These are phyloP conservation scores for Cocos nucifera DNA, from an alignment of 176 grass and related monocot genomes.

Conservation along the genomic window DNA sequence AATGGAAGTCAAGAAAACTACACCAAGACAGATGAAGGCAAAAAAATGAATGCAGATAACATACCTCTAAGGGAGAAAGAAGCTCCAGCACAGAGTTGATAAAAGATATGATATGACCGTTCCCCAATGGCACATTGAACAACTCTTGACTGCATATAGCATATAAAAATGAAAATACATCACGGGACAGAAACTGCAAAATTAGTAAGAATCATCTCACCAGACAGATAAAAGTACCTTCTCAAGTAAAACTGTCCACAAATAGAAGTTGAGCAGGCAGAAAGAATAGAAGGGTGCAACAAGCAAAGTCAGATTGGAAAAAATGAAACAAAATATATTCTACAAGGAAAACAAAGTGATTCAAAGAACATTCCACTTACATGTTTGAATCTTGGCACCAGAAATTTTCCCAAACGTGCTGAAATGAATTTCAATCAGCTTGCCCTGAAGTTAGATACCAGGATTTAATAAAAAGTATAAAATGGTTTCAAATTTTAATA, in stretches of 20 bases:
- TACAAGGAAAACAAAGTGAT: too few relatives aligned
- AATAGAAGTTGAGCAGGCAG: conserved; percentile 10
- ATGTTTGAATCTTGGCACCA: conserved; percentile 96
- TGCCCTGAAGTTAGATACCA: conserved; percentile 51
- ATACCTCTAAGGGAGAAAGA: conserved; percentile 57
- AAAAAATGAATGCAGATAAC: conserved; percentile 9
- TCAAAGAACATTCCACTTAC: conserved; percentile 24
- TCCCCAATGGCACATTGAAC: conserved; percentile 82
- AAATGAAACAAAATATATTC: too few relatives aligned
- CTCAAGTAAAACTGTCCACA: conserved; percentile 84
- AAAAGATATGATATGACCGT: conserved; percentile 96
- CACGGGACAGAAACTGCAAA: not conserved
- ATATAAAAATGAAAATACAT: conserved; percentile 23
- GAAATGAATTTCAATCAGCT: conserved; percentile 98
- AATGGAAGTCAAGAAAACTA: not conserved
- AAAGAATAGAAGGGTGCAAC: conserved; percentile 17
- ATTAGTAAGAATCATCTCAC: conserved; percentile 12
- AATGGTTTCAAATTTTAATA: too few relatives aligned
- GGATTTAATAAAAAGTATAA: conserved; percentile 7
- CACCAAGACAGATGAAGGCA: not conserved
- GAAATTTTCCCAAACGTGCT: conserved; percentile 85
- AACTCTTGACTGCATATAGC: conserved; percentile 76
- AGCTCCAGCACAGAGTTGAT: conserved; percentile 92
- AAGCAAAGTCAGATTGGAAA: conserved; percentile 3
- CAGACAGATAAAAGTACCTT: conserved; percentile 57